Evolutionary conservation across 495 filamentous ascomycete species (phyloP).

Genomic region (Hypoxylon perforatum): DNA sequence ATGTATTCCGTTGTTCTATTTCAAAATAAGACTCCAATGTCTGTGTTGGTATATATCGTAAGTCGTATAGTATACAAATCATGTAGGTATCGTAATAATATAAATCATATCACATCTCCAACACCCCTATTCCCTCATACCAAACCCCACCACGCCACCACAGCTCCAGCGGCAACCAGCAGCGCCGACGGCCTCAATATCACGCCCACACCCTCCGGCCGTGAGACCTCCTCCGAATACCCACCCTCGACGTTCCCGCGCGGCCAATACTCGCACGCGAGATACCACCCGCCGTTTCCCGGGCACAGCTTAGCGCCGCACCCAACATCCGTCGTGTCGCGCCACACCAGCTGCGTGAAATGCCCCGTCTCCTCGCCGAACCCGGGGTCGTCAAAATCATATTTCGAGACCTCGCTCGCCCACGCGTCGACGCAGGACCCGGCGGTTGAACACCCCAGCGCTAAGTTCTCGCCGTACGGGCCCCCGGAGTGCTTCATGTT

Average conservation of each 20-base stretch:
- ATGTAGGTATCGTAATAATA: not conserved
- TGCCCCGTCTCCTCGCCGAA: constrained; percentile 79
- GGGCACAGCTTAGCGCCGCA: constrained; percentile 72
- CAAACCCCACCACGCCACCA: constrained; percentile 13
- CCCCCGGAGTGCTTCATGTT: constrained; percentile 72
- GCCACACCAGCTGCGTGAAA: constrained; percentile 89
- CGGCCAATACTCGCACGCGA: constrained; percentile 85
- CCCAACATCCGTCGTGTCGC: constrained; percentile 72
- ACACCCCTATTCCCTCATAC: constrained; percentile 11
- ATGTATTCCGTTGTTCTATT: too few relatives aligned
- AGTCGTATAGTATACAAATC: not conserved
- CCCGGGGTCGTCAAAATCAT: constrained; percentile 65
- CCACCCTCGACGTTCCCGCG: constrained; percentile 76
- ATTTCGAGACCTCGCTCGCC: constrained; percentile 70
- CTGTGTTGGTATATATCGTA: not conserved
- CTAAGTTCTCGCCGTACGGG: constrained; percentile 83
- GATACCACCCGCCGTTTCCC: constrained; percentile 70
- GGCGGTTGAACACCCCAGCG: constrained; percentile 71
- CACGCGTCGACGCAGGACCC: constrained; percentile 71
- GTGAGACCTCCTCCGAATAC: constrained; percentile 63
- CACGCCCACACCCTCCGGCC: constrained; percentile 23
- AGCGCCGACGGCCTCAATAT: not conserved
- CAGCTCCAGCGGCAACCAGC: constrained; percentile 3
- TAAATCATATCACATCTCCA: constrained; percentile 9
- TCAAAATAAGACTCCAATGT: too few relatives aligned